Conservation (phyloP, 371 early-diverging fungal species). For the Lichtheimia corymbifera region DNA sequence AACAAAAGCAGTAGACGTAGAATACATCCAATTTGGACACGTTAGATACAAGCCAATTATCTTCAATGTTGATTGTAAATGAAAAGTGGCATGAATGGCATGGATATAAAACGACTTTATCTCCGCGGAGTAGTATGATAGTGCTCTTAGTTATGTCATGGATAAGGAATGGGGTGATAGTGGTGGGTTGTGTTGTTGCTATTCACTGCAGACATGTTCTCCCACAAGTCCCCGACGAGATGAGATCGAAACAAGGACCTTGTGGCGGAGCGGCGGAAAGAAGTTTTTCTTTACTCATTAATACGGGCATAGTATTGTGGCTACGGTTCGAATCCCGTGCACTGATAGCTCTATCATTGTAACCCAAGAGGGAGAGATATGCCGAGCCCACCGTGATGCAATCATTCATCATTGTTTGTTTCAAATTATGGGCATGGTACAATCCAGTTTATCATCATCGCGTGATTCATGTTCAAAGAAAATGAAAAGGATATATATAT, state of each 20-base stretch:
- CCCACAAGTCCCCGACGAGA: slow-evolving; percentile 2
- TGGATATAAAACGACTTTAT: too few species aligned
- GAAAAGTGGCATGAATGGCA: too few species aligned
- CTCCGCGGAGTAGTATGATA: too few species aligned
- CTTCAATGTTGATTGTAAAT: too few species aligned
- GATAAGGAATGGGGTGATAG: too few species aligned
- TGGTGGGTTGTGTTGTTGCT: too few species aligned
- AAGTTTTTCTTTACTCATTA: slow-evolving; percentile 11
- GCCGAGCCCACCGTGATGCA: not conserved
- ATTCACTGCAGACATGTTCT: not conserved
- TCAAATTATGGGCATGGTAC: not conserved
- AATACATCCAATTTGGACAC: not conserved
- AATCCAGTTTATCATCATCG: slow-evolving; percentile 1
- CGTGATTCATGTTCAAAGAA: not conserved
- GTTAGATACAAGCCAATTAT: too few species aligned
- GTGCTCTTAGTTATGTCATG: too few species aligned
- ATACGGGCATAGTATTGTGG: slow-evolving; percentile 15
- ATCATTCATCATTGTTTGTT: slow-evolving; percentile 2
- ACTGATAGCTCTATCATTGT: slow-evolving; percentile 16
- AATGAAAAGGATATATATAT: not conserved
- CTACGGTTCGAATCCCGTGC: slow-evolving; percentile 4
- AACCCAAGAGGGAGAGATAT: slow-evolving; percentile 7
- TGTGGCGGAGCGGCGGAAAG: not conserved
- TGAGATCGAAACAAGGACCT: not conserved
- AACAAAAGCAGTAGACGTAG: slow-evolving; percentile 5